Base-by-base conservation (phyloP, 768 basidiomycete genomes). In the Rickenella mellea region DNA sequence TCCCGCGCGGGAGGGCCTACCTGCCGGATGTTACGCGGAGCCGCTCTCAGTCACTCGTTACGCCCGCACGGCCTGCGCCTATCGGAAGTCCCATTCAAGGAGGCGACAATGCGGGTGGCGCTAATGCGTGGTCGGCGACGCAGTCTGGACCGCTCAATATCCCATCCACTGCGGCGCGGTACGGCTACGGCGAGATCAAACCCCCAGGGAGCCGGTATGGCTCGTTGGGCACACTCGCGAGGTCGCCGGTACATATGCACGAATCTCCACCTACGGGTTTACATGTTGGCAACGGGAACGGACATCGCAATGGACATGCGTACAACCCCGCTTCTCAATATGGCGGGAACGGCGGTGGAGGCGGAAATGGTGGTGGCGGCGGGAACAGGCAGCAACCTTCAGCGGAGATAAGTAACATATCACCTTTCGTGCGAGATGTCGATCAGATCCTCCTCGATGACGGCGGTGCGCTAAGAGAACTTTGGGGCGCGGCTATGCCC, bases 391-490 rank as follows among this genome's bases (percentile, higher is more conserved):
- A 68, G n/a, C n/a, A n/a, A n/a, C n/a, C n/a, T n/a, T n/a, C n/a
- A n/a, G 24, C 27, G 25, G 45, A 65, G 62, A 54, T 67, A 25
- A 83, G 84, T 24, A 90, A 89, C 57, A 83, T 86, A 74, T 80
- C 76, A 48, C 88, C 87, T 0, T 90, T 91, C 56, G 75, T 85
- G n/a, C 68, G 87, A 19, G 85, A 91, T 57, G 82, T 90, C 14
- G 78, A 76, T 5, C 78, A 83, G 59, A 85, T 89, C 43, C 60
- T 88, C 27, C 60, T 80, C 38, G 83, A 87, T 52, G 84, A 88
- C 43, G 77, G 75, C 4, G 73, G 78, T 0, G 78, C 78, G 0
- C 74, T 86, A 50, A 68, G 81, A 26, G 82, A 86, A 48, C 67
- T 87, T 4, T 88, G 84, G 84, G 43, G 41, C 5, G 70, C 78